Conservation (phyloP, 768 basidiomycete genomes). For the Multifurca ochricompacta region DNA sequence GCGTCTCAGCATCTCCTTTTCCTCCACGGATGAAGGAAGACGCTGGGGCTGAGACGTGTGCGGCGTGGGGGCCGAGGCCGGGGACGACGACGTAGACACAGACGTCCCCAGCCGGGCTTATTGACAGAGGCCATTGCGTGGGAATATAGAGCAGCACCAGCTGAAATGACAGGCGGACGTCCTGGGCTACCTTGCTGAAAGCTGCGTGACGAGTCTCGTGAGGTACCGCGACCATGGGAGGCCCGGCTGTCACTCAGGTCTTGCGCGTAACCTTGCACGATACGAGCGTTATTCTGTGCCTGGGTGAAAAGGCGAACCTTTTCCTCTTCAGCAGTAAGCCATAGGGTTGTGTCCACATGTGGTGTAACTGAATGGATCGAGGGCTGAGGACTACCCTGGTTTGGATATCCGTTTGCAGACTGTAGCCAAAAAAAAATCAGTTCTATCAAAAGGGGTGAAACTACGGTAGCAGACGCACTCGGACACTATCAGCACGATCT, state of each 20-base stretch:
- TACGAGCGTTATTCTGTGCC: conserved; percentile 58
- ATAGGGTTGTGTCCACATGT: conserved; percentile 26
- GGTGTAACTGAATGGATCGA: conserved; percentile 18
- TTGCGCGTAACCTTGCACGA: conserved; percentile 41
- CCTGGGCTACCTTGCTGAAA: conserved; percentile 19
- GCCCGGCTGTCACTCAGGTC: conserved; percentile 23
- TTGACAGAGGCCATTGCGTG: conserved; percentile 38
- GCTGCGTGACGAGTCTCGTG: conserved; percentile 14
- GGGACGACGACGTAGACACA: conserved; percentile 17
- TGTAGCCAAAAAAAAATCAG: not conserved
- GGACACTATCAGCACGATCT: conserved; percentile 26
- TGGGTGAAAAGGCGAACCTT: conserved; percentile 62
- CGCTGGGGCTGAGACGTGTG: not conserved
- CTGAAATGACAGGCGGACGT: conserved; percentile 27
- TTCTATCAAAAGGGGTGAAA: too few relatives aligned
- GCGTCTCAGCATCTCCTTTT: conserved; percentile 28
- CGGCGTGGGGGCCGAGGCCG: too few relatives aligned
- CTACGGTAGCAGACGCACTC: conserved; percentile 15
- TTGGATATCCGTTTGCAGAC: conserved; percentile 10
- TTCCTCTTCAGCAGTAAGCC: conserved; percentile 70
- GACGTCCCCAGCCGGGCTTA: conserved; percentile 11
- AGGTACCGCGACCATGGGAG: conserved; percentile 11
- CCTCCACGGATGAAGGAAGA: conserved; percentile 19
- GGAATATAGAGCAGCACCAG: conserved; percentile 38
- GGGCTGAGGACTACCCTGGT: conserved; percentile 19